Evolutionary conservation across 164 flowering plant species (phyloP), one percentile per base, ranked within the genome.

Genomic region (Vitis amurensis): DNA sequence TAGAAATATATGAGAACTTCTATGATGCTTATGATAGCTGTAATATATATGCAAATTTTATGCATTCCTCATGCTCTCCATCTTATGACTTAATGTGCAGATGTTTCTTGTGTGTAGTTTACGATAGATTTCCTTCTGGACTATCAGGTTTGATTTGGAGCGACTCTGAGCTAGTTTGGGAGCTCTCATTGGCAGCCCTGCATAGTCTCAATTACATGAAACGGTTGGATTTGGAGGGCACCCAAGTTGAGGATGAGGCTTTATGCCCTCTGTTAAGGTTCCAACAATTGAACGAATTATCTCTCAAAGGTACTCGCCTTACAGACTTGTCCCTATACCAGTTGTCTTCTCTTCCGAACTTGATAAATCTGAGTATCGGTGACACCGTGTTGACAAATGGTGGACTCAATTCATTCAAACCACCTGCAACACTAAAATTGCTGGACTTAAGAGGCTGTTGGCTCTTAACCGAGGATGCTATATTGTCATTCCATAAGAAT

Each of bases 401-500:
- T 19, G 98, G 92, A 55, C 83, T 95, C 19, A 73, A 67, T 37
- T 73, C 81, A 4, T 91, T 91, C 72, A 76, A 64, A 50, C 92
- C 97, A 56, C 94, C 90, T 7, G 55, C 74, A 44, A 62, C 75
- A 30, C 79, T 95, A 30, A 76, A 77, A 71, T 63, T 64, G 14
- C 76, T 95, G 59, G 97, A 95, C 72, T 70, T 95, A 65, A 82
- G 79, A 37, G 98, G 91, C 57, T 90, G 97, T 74, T 95, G 98
- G 99, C 93, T 95, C 61, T 73, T 95, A 72, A 84, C 93, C 7
- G 67, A 79, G 70, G 92, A 87, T 66, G 81, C 70, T 49, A 57
- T 93, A 44, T 65, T 67, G 27, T 44, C 31, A 16, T 95, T 90
- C 76, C 72, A 86, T 68, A 77, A 67, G 44, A 80, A 16, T 48